phyloP scores from a whole-genome alignment of 495 filamentous ascomycete species.

The Annulohypoxylon maeteangense region DNA sequence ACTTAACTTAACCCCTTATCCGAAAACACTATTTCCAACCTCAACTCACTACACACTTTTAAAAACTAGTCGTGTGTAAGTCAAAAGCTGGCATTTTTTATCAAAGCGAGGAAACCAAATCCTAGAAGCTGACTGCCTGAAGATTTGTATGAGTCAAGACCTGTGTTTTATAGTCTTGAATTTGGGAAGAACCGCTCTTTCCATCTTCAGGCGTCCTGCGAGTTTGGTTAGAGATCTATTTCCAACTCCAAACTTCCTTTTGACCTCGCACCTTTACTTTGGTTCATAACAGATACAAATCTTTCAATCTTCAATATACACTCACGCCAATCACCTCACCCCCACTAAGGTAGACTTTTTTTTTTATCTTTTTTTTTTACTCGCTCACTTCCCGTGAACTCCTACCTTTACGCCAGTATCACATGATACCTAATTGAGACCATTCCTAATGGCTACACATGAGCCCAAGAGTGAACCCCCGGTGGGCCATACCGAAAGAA shows the following conservation, averaged over 20 bases:
- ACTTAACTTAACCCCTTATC: conserved; percentile 2
- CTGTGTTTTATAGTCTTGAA: background rate
- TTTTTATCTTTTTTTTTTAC: too few species aligned
- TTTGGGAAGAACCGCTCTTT: background rate
- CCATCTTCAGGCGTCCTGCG: background rate
- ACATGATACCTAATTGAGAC: background rate
- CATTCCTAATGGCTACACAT: background rate
- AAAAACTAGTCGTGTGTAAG: background rate
- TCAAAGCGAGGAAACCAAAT: background rate
- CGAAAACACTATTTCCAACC: background rate
- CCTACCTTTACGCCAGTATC: background rate
- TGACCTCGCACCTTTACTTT: background rate
- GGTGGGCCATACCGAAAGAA: background rate
- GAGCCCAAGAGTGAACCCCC: conserved; percentile 1
- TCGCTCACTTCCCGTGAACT: background rate
- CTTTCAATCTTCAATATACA: background rate
- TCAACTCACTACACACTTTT: background rate
- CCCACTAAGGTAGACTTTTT: background rate
- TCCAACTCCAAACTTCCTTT: background rate
- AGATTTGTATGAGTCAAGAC: background rate
- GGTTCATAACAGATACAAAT: background rate
- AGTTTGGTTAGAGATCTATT: background rate
- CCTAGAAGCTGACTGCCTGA: background rate
- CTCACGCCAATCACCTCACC: background rate
- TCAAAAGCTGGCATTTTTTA: background rate